A percentile compares a stretch with the other conserved stretches of the same genome.
Evolutionary conservation across 2,329 filamentous ascomycete species (phyloP).

Genomic region (Phialemoniopsis sp.): DNA sequence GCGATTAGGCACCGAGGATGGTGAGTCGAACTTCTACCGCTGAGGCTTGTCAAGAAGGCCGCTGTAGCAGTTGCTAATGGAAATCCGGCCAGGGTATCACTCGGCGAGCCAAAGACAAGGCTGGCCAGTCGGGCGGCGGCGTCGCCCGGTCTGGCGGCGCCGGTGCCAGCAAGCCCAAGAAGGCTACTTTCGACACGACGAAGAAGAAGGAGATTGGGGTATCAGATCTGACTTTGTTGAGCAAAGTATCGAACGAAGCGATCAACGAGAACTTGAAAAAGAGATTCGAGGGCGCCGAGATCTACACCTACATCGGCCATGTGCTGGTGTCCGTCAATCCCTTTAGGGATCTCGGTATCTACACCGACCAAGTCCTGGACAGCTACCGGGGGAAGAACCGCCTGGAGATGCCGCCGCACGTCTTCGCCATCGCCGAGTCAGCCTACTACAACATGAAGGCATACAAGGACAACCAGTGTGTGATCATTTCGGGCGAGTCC

Average conservation of each 20-base stretch:
- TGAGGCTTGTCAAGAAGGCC: not conserved
- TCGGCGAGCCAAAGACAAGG: slow-evolving; percentile 43
- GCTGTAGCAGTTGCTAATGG: too few species aligned
- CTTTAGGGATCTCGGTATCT: slow-evolving; percentile 95
- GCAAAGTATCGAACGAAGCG: slow-evolving; percentile 97
- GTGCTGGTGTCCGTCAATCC: slow-evolving; percentile 98
- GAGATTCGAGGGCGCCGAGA: slow-evolving; percentile 94
- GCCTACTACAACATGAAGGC: slow-evolving; percentile 99
- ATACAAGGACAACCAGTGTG: slow-evolving; percentile 98
- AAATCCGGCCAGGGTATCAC: slow-evolving; percentile 37
- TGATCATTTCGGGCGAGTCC: slow-evolving; percentile 98
- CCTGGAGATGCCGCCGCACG: slow-evolving; percentile 90
- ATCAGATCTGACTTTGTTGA: slow-evolving; percentile 93
- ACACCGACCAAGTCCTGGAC: slow-evolving; percentile 89
- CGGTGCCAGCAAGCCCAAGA: slow-evolving; percentile 69
- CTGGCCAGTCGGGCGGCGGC: slow-evolving; percentile 33
- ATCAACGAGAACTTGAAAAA: slow-evolving; percentile 99
- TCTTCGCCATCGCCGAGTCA: slow-evolving; percentile 95
- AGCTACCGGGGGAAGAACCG: slow-evolving; percentile 97
- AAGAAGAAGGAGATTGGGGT: slow-evolving; percentile 99
- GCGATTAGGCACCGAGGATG: slow-evolving; percentile 3
- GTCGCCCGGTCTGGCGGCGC: slow-evolving; percentile 33
- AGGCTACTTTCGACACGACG: slow-evolving; percentile 89
- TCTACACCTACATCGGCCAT: slow-evolving; percentile 99
- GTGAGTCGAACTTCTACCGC: slow-evolving; percentile 4